Percentiles rank a stretch among this genome's conserved stretches.
Evolutionary conservation across 495 filamentous ascomycete genomes (phyloP).

Genomic region (Parathielavia appendiculata): DNA sequence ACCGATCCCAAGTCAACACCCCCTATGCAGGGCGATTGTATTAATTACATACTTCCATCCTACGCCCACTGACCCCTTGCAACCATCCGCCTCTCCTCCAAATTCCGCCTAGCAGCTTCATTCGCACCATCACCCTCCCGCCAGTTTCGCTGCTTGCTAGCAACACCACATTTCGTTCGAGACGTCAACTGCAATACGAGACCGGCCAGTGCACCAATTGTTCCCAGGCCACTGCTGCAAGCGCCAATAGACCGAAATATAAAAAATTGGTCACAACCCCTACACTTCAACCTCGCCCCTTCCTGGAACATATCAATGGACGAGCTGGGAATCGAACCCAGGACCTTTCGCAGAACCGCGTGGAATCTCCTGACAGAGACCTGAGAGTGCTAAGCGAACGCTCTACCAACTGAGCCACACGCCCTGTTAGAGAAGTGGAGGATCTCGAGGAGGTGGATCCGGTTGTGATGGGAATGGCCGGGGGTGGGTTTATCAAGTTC

Average conservation of each 20-base stretch:
- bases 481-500: neutral
- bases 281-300: too few relatives aligned
- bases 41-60: too few relatives aligned
- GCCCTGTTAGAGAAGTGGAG: slow-evolving; percentile 5
- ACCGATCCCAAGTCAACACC: too few relatives aligned
- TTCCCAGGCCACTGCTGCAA: neutral
- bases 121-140: neutral
- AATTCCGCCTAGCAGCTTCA: neutral
- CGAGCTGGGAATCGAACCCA: slow-evolving; percentile 21
- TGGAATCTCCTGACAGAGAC: neutral
- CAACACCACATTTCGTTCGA: neutral
- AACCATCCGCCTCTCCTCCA: too few relatives aligned
- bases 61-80: too few relatives aligned
- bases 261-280: neutral
- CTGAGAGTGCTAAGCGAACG: slow-evolving; percentile 19
- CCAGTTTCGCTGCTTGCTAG: neutral
- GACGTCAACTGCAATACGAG: too few relatives aligned
- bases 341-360: slow-evolving; percentile 17
- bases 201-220: too few relatives aligned
- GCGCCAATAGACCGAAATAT: neutral
- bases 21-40: too few relatives aligned
- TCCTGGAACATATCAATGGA: neutral
- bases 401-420: slow-evolving; percentile 22
- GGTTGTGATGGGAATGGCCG: neutral
- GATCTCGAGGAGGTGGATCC: neutral